These are phyloP conservation scores for Mycena latifolia DNA, from an alignment of 768 basidiomycete species.

Conservation along the genomic window DNA sequence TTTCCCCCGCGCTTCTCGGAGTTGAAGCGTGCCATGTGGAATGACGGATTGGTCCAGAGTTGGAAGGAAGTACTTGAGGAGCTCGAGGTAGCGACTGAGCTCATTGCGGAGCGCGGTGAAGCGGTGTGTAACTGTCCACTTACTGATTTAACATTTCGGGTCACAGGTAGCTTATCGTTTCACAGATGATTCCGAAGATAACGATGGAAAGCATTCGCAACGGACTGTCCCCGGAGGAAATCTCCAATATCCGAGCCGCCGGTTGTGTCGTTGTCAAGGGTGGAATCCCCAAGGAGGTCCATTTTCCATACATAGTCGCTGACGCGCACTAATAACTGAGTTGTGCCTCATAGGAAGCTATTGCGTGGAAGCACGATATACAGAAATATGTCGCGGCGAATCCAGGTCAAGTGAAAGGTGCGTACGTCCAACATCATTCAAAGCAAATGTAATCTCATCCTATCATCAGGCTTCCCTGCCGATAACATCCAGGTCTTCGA, in stretches of 20 bases:
- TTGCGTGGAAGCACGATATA: constrained; percentile 68
- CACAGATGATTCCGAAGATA: constrained; percentile 66
- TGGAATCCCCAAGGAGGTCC: constrained; percentile 66
- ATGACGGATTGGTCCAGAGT: constrained; percentile 57
- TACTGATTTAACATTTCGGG: background rate
- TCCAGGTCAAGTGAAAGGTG: constrained; percentile 60
- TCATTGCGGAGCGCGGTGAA: constrained; percentile 50
- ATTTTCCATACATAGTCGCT: constrained; percentile 11
- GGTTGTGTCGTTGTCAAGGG: constrained; percentile 71
- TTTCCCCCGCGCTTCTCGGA: constrained; percentile 60
- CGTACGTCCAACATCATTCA: background rate
- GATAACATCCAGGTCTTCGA: constrained; percentile 81
- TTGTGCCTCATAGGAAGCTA: constrained; percentile 59
- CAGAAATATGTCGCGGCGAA: constrained; percentile 68
- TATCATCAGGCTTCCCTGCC: constrained; percentile 68
- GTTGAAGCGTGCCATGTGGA: constrained; percentile 69
- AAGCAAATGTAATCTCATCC: background rate
- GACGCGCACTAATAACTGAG: constrained; percentile 16
- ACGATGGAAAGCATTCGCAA: constrained; percentile 55
- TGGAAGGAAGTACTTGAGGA: constrained; percentile 70
- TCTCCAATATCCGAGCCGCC: constrained; percentile 57
- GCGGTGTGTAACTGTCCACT: constrained; percentile 49
- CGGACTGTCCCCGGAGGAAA: constrained; percentile 62
- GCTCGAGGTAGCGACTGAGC: constrained; percentile 48
- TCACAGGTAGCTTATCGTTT: background rate